Base-by-base conservation (phyloP, 306 rosid species). In the Ceratonia siliqua region DNA sequence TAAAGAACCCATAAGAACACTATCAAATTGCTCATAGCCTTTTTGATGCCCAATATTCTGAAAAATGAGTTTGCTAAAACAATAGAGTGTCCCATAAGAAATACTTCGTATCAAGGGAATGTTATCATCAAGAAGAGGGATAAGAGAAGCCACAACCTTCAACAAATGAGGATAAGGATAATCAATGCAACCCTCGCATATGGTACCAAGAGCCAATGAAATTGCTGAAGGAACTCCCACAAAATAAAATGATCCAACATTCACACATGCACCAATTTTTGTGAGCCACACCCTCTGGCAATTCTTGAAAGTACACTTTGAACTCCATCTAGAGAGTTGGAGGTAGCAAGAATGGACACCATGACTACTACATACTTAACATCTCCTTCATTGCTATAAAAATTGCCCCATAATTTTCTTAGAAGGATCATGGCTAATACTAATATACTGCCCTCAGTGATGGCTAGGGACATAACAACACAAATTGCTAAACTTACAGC, bases 391-490 rank as follows among this genome's bases (percentile, higher is more conserved):
- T 68, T 76, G 82, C 87, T 83, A 39, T 84, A 87, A 69, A 86
- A 83, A 56, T 77, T 62, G 38, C 90, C 89, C 92, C 96, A 85
- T 46, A 85, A 11, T 58, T 87, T 82, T 52, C 90, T 79, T 30
- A 87, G 62, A 45, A 82, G 74, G 11, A 90, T 78, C 33, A 89
- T 25, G 24, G 76, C 43, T 17, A 46, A 17, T 69, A 82, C 92
- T 30, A 77, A 63, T 27, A 87, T 30, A 62, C 65, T 17, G 3
- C 80, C 73, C 67, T 41, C 74, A 41, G 46, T 25, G 41, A 76
- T 5, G 71, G 18, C 74, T 25, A 66, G 8, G 45, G 15, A 17
- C 24, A 76, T 18, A 46, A 50, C 80, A 15, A 76, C 68, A 3
- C 50, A 13, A 54, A 76, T 68, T 8, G 80, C 74, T 20, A 76